Base-by-base conservation (phyloP, 2,329 filamentous ascomycete genomes). In the Chaetomiaceae sp. region DNA sequence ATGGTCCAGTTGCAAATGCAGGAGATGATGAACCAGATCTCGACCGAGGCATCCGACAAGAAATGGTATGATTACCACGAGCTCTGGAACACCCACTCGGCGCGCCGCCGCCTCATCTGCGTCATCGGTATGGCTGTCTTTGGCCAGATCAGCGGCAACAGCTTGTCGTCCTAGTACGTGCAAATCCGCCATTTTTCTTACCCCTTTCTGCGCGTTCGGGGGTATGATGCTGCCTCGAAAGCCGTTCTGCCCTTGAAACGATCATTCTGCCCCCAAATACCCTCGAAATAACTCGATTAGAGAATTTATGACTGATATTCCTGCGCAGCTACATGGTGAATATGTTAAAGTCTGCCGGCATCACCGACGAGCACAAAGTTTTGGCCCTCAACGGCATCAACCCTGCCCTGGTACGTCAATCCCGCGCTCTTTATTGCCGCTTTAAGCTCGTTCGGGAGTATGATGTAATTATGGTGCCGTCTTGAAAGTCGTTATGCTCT, bases 41-140 rank as follows among this genome's bases (percentile, higher is more conserved):
- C 73, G n/a, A 68, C 68, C 7, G 73, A 78, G 47, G 76, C 74
- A 7, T 75, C 75, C 1, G 77, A 80, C 55, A 79, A 79, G 67
- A 70, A 71, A 43, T 80, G 76, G 75, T 80, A 75, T 74, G 77
- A 81, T 60, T 81, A 80, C 58, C 68, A 71, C 43, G 77, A 77
- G 52, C 70, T 80, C 0, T 77, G 76, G 69, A 75, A 75, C 61
- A 75, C 70, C 4, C 71, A 71, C 40, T 71, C 72, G 2, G 73
- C 75, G 1, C 69, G 74, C 20, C 75, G 75, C 40, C 72, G 79
- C 11, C 71, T 82, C 9, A 68, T 76, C 14, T 77, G 74, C 55
- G 77, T 79, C 13, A 64, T 78, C 34, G 73, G 73, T 21, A 76
- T 80, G 66, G 71, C 75, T 2, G 69, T 75, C 40, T 79, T 82